Conservation (phyloP, 2,329 filamentous ascomycete genomes). For the Camillea tinctor region DNA sequence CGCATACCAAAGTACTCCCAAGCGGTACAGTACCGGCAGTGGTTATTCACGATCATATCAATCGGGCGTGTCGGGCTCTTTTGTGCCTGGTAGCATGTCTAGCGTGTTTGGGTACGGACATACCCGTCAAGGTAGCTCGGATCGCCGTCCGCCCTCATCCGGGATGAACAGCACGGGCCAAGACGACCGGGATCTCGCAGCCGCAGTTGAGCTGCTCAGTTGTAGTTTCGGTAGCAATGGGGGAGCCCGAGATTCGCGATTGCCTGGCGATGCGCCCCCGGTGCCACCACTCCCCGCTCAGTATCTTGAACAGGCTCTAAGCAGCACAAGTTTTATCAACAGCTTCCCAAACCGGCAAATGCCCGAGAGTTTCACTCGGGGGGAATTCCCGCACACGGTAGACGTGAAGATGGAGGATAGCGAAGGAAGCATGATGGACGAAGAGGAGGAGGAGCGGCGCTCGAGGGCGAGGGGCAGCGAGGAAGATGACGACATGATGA, state of each 20-base stretch:
- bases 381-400: conserved; percentile 49
- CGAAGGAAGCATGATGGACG: conserved; percentile 61
- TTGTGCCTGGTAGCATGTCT: conserved; percentile 51
- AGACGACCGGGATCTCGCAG: conserved; percentile 84
- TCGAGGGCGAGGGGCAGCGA: conserved; percentile 65
- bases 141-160: conserved; percentile 75
- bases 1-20: conserved; percentile 48
- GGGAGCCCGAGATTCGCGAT: conserved; percentile 62
- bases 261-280: conserved; percentile 75
- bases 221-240: conserved; percentile 82
- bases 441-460: conserved; percentile 62
- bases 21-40: conserved; percentile 58
- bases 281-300: conserved; percentile 83
- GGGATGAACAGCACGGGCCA: conserved; percentile 73
- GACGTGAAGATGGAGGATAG: conserved; percentile 70
- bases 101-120: conserved; percentile 51
- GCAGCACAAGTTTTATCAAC: conserved; percentile 61
- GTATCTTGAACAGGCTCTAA: conserved; percentile 65
- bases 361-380: conserved; percentile 65
- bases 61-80: conserved; percentile 60
- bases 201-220: conserved; percentile 84
- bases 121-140: conserved; percentile 72
- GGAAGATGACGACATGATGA: conserved; percentile 90
- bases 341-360: conserved; percentile 58
- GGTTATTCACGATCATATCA: conserved; percentile 78